Percentiles rank a stretch among this genome's conserved stretches.
These are phyloP conservation scores for Lagerstroemia speciosa DNA, from an alignment of 345 rosid species.

Conservation along the genomic window DNA sequence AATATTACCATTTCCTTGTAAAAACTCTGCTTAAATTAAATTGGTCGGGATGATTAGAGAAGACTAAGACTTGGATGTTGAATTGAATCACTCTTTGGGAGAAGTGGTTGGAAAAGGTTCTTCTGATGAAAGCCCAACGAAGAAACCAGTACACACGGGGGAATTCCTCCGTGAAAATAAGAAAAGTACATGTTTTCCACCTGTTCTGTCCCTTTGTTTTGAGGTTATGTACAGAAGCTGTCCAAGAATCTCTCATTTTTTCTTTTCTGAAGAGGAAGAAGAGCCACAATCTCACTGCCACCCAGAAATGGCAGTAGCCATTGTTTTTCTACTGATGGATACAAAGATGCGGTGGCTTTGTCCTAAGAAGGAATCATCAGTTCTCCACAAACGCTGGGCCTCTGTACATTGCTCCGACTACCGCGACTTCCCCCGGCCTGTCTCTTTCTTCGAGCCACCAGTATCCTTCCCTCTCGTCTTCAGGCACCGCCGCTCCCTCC, in stretches of 20 bases:
- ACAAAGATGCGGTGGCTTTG: not conserved
- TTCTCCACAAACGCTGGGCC: conserved; percentile 44
- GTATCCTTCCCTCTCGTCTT: conserved; percentile 40
- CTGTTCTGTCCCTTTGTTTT: not conserved
- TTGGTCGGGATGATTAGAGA: too few relatives aligned
- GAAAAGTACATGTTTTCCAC: not conserved
- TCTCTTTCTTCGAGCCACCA: conserved; percentile 77
- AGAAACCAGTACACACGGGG: too few relatives aligned
- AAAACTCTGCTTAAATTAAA: too few relatives aligned
- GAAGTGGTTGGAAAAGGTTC: too few relatives aligned
- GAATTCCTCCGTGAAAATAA: not conserved
- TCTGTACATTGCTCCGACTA: conserved; percentile 38
- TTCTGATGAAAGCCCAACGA: too few relatives aligned
- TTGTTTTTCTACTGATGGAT: not conserved
- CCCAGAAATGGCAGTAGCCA: conserved; percentile 5
- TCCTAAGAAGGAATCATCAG: conserved; percentile 12
- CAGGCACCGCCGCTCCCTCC: conserved; percentile 31
- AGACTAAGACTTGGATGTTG: too few relatives aligned
- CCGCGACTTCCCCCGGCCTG: conserved; percentile 40
- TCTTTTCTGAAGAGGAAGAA: too few relatives aligned
- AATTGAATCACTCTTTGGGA: too few relatives aligned
- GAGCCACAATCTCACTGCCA: not conserved
- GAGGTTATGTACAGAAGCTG: conserved; percentile 2
- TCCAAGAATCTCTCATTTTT: too few relatives aligned
- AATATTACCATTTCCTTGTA: too few relatives aligned